A percentile compares a stretch with the other conserved stretches of the same genome.
phyloP scores from a whole-genome alignment of 2,329 filamentous ascomycete species.

The Aureobasidium musti region DNA sequence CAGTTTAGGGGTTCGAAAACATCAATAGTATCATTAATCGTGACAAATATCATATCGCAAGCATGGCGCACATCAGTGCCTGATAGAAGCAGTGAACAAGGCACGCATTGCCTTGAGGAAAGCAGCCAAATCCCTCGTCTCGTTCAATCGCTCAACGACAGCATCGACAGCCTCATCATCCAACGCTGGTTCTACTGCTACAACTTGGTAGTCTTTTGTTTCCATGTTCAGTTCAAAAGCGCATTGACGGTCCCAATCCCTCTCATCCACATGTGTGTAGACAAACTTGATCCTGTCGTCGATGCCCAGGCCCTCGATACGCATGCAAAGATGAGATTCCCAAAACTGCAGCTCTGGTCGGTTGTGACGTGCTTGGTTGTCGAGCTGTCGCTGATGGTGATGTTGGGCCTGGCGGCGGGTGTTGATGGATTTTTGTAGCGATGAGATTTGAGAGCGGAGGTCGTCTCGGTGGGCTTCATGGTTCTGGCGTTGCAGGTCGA shows the following conservation, averaged over 20 bases:
- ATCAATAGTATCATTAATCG: conserved; percentile 13
- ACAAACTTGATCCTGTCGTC: conserved; percentile 87
- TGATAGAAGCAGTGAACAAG: conserved; percentile 64
- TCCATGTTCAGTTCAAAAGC: conserved; percentile 90
- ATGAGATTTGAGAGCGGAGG: conserved; percentile 59
- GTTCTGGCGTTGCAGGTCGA: conserved; percentile 58
- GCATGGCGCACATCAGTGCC: conserved; percentile 35
- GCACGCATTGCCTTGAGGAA: conserved; percentile 82
- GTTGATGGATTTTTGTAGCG: conserved; percentile 70
- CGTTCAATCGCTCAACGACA: conserved; percentile 77
- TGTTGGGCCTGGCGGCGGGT: conserved; percentile 69
- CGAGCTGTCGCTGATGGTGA: conserved; percentile 71
- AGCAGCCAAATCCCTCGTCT: conserved; percentile 69
- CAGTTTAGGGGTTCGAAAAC: neutral
- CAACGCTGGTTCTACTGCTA: conserved; percentile 77
- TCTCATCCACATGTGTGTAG: conserved; percentile 82
- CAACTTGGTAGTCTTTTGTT: conserved; percentile 80
- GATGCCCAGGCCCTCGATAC: conserved; percentile 74
- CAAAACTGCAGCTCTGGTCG: conserved; percentile 93
- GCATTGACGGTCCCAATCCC: conserved; percentile 83
- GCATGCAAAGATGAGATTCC: conserved; percentile 84
- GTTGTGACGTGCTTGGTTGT: conserved; percentile 84
- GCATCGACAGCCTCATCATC: conserved; percentile 75
- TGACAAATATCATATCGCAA: neutral
- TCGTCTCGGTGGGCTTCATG: conserved; percentile 58